Evolutionary conservation across 768 basidiomycete species (phyloP), one percentile per base, ranked within the genome.

Genomic region (Kondoa malvinella): DNA sequence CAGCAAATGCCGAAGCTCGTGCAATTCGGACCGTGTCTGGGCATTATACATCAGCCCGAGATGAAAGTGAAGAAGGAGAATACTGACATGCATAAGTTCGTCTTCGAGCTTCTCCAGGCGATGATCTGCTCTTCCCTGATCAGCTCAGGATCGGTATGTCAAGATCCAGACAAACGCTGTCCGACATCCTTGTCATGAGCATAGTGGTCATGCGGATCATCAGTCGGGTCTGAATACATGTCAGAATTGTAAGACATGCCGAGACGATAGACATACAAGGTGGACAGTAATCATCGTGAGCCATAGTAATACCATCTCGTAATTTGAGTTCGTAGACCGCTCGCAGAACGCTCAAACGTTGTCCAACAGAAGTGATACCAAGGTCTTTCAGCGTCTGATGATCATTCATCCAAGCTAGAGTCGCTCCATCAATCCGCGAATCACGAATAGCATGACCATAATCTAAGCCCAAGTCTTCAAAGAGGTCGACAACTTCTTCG

Each of bases 291-390:
- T 27, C 15, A 17, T 32, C 14, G 12, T 27, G 3, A 12, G 15
- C 16, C 27, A 63, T 3, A 17, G 21, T 14, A 27, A 63, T 3
- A 2, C 61, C 61, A 32, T 63, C 61, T 17, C 61, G 15, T 63
- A 27, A 3, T 32, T 63, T 63, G 3, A 63, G 27, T 17, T 63
- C 61, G n/a, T 63, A 63, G 32, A 63, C n/a, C 16, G 61, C 61
- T 27, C 32, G 27, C 16, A 63, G 32, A 29, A 63, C 15, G 15
- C 61, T 27, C 16, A 63, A 29, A 3, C 61, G 3, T 21, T 63
- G 61, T 12, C 61, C 61, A 21, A 63, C 30, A 3, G 61, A 63
- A 14, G 16, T 3, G 14, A 63, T 31, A 12, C 30, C 27, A 14
- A 63, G 27, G 16, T 63, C 61, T 3, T n/a, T 3, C 27, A 63